These are phyloP conservation scores for Ambrosiella cleistominuta DNA, from an alignment of 2,329 filamentous ascomycete genomes.

Conservation along the genomic window DNA sequence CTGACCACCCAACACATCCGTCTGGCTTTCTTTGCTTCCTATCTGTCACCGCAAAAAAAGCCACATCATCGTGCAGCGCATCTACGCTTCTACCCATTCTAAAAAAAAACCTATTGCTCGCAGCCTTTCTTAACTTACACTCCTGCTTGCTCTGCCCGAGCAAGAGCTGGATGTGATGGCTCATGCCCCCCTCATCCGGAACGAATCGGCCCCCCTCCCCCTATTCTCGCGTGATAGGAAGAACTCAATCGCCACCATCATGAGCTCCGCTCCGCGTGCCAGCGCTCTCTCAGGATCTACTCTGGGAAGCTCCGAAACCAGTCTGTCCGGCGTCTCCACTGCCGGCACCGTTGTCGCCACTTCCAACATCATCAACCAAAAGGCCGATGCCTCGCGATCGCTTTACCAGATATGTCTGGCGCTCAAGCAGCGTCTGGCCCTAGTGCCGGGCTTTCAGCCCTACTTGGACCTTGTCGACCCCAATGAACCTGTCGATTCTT, in stretches of 20 bases:
- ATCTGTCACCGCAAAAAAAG: conserved; percentile 6
- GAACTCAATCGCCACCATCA: conserved; percentile 26
- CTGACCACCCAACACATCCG: background rate
- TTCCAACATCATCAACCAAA: conserved; percentile 92
- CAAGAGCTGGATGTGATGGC: conserved; percentile 27
- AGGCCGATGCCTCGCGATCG: conserved; percentile 77
- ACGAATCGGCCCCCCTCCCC: conserved; percentile 38
- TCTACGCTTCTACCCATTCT: background rate
- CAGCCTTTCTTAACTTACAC: conserved; percentile 1
- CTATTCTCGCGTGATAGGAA: conserved; percentile 33
- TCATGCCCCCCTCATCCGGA: conserved; percentile 41
- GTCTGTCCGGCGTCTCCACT: conserved; percentile 29
- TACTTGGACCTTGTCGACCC: conserved; percentile 56
- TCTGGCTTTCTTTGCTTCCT: background rate
- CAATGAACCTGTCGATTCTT: conserved; percentile 62
- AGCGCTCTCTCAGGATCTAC: conserved; percentile 48
- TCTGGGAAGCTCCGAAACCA: conserved; percentile 34
- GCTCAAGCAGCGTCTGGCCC: conserved; percentile 61
- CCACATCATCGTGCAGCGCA: conserved; percentile 11
- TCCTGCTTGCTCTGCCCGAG: conserved; percentile 10
- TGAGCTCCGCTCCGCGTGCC: conserved; percentile 36
- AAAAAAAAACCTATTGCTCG: background rate
- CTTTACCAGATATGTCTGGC: conserved; percentile 90
- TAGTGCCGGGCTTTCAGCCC: conserved; percentile 67
- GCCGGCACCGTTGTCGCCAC: conserved; percentile 51